Evolutionary conservation across 352 stramenopile species (phyloP), one percentile per base, ranked within the genome.

Genomic region (Globisporangium mamillatum): DNA sequence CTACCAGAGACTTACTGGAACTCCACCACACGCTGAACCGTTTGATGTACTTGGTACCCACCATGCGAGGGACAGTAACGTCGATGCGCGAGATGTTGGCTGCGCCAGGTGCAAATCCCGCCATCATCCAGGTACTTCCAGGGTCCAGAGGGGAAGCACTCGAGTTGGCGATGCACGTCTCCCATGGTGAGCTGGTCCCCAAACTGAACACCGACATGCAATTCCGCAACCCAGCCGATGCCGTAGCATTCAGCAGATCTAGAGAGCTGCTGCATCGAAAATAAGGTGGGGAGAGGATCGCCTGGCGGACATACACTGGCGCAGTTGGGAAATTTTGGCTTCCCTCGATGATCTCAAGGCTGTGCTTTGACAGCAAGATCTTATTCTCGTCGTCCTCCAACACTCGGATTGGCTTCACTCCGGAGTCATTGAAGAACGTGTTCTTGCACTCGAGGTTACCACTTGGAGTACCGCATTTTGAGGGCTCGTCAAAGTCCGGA

Each of bases 351-450:
- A 92, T 60, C 4, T 69, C 50, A 20, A 92, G 48, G 5, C 65
- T 25, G 16, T 74, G 70, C 10, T 76, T 74, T 0, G 84, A 90
- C 18, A 93, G 70, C 1, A 90, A 67, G 0, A 93, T 66, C 38
- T 74, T 77, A 53, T 82, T 90, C 46, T 90, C 80, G 24, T 93
- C 84, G 62, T 93, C 84, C 53, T 93, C 84, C 14, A 77, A 48
- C 8, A 91, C 74, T 0, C 66, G 67, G 0, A 93, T 70, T 1
- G 65, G 56, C 55, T 91, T 91, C 8, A 89, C 67, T 46, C 79
- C 81, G 5, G 77, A 80, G 1, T 75, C 74, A 24, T 77, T 87
- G 36, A 91, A 91, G 5, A 89, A 25, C 1, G 62, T 32, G 14
- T 62, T 59, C 4, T 67, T 76, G 55, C 80, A 89, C 18, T 60